phyloP scores from a whole-genome alignment of 1,284 basidiomycete species.

The Austroboletus rostrupii region DNA sequence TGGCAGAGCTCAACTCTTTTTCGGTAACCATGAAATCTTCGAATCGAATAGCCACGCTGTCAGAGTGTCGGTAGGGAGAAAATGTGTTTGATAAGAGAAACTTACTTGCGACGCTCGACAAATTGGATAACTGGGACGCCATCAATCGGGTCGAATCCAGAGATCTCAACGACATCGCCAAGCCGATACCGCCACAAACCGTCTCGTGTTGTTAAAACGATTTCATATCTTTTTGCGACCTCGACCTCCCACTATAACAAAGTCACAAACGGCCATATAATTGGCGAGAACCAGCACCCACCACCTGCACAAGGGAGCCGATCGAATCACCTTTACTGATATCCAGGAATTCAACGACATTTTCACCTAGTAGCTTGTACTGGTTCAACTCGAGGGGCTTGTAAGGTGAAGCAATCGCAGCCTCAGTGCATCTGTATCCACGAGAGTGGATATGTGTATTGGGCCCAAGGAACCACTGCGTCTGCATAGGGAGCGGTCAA shows the following conservation, averaged over 20 bases:
- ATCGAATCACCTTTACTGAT: neutral
- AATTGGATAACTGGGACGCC: neutral
- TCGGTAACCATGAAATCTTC: slow-evolving; percentile 12
- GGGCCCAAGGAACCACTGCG: neutral
- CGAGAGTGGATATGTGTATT: neutral
- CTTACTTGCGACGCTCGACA: neutral
- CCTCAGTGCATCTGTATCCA: neutral
- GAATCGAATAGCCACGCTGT: slow-evolving; percentile 14
- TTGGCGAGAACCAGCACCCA: no score
- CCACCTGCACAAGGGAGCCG: neutral
- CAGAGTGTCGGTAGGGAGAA: no score
- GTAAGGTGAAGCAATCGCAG: neutral
- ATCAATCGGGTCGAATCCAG: neutral
- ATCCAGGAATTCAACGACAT: slow-evolving; percentile 12
- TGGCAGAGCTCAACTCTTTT: slow-evolving; percentile 9
- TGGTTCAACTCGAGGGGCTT: neutral
- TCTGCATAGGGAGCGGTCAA: neutral
- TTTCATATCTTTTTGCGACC: neutral
- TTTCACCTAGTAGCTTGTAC: neutral
- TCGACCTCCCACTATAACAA: neutral
- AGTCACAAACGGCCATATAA: neutral
- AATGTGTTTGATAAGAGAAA: neutral
- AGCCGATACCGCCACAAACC: neutral
- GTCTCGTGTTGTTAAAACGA: neutral
- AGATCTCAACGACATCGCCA: neutral